Evolutionary conservation across 176 grass and related monocot species (phyloP), one percentile per base, ranked within the genome.

Genomic region (Saccharum spontaneum): DNA sequence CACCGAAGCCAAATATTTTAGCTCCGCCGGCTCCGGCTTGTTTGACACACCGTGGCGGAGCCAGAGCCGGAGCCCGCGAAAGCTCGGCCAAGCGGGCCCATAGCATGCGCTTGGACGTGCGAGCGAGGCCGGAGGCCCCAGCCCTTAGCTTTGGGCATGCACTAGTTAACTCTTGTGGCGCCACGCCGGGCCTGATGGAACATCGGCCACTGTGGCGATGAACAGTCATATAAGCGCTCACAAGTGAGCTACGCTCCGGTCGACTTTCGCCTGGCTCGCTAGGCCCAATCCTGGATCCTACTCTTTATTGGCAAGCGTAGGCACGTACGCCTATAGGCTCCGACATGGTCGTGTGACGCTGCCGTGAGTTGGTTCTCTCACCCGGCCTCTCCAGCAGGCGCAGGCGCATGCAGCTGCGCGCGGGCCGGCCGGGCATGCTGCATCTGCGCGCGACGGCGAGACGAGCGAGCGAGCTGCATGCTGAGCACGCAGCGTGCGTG

Each of bases 261-360:
- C 79, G 43, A 82, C 77, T 61, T 85, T 85, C 79, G 65, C 49
- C 63, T 67, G 17, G 49, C 75, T 66, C 36, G 30, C 75, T 23
- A 41, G 48, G 34, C 50, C 85, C 45, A 75, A 67, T 70, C 78
- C 78, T 81, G 85, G 69, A 87, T 75, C 78, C 84, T 80, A 62
- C 76, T 30, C 68, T 50, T 73, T n/a, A 65, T 10, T 40, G 44
- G 78, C 60, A 81, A 87, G 0, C 79, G 30, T 70, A 59, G 67
- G 64, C 65, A 64, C 67, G 76, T 86, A 63, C 76, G 52, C n/a
- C n/a, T n/a, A 57, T 54, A 57, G 7, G 28, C 65, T 17, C 65
- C 22, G 85, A 80, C 77, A 74, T 74, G 43, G 77, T 17, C 69
- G 78, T 86, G 85, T 86, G 85, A 74, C 40, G 59, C 57, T 79